Evolutionary conservation across 805 yeast genomes (phyloP), one percentile per base, ranked within the genome.

Genomic region (Ogataea chonburiensis): DNA sequence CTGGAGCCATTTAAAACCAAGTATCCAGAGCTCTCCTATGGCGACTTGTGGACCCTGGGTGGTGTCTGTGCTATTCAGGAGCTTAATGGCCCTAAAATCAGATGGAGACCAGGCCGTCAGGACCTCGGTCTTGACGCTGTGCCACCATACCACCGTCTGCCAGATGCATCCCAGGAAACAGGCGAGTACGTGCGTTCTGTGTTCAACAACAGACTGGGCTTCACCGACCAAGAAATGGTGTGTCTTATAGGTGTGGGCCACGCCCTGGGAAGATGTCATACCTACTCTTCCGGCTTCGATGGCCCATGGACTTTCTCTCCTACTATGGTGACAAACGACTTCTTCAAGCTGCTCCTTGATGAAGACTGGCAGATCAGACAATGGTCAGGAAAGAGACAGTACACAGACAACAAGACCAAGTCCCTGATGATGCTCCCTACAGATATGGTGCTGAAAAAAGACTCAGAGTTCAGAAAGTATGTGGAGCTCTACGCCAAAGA

Each of bases 231-330:
- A 47, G 77, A 72, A 47, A 63, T 69, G 41, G 75, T 70, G 14
- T 63, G 66, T 27, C 52, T 72, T 32, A 58, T 68, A 26, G 77
- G 77, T 24, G 63, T 58, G 20, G 73, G 73, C 10, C 77, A 72
- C 50, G 63, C 68, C 9, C 42, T 72, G 24, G 77, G 77, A 17
- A 54, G 76, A 49, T 68, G 76, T 43, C 77, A 71, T 47, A 52
- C 53, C 39, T 58, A 70, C 46, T 75, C 79, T 43, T 75, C 87
- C 15, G 94, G 94, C 2, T 87, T 70, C 66, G 93, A 84, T 47
- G 95, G 95, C 10, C 88, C 91, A 43, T 86, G 95, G 95, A 89
- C 91, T 24, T 82, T 81, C 37, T 75, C 83, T 24, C 86, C 93
- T 37, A 84, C 82, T 19, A 61, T 68, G 46, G 82, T 87, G 58